phyloP scores from a whole-genome alignment of 225 moss, liverwort and hornwort species.

The Rhytidiadelphus loreus region DNA sequence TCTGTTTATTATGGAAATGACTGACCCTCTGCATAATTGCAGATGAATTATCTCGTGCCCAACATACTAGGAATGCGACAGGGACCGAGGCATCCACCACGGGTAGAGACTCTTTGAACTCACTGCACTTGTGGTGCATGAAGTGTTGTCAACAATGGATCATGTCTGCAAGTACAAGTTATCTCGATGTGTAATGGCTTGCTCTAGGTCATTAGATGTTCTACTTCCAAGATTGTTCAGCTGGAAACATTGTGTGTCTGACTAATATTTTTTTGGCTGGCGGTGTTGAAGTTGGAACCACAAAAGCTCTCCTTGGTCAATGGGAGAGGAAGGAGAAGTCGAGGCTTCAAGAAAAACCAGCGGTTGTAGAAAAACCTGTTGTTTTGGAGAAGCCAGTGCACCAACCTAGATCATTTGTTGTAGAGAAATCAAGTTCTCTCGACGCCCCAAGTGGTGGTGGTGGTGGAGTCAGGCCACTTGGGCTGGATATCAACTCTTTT shows the following conservation, averaged over 20 bases:
- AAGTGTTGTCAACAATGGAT: not conserved
- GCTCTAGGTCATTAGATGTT: not conserved
- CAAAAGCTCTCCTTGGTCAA: constrained; percentile 69
- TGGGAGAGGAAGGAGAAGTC: constrained; percentile 74
- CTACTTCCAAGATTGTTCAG: not conserved
- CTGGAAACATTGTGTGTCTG: not conserved
- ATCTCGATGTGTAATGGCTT: not conserved
- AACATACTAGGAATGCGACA: constrained; percentile 27
- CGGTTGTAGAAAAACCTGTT: constrained; percentile 31
- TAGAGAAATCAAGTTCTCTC: constrained; percentile 25
- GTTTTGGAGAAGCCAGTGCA: constrained; percentile 19
- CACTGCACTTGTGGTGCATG: not conserved
- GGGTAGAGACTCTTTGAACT: constrained; percentile 10
- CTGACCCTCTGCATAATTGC: not conserved
- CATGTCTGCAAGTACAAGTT: not conserved
- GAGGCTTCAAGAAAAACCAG: constrained; percentile 46
- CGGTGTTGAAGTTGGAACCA: constrained; percentile 46
- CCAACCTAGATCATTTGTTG: constrained; percentile 22
- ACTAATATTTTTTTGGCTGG: constrained; percentile 23
- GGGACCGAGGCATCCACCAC: constrained; percentile 49
- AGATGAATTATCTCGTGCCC: constrained; percentile 43
- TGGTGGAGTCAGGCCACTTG: constrained; percentile 70
- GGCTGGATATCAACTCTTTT: constrained; percentile 87
- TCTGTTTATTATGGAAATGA: not conserved
- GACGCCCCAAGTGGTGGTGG: constrained; percentile 12